Conservation (phyloP, 805 yeast species). For the Candida maesae region DNA sequence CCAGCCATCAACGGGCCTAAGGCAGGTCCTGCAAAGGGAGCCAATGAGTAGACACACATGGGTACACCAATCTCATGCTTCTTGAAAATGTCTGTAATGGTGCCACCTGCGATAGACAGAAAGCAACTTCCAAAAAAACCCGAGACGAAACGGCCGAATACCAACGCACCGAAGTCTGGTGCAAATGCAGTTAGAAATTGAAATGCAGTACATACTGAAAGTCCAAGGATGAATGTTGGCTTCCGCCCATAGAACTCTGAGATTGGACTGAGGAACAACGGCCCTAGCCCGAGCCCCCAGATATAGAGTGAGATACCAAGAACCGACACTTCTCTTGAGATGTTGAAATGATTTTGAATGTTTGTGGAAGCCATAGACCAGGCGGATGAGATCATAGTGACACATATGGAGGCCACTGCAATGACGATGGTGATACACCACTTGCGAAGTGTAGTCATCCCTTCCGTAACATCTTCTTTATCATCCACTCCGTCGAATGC, state of each 20-base stretch:
- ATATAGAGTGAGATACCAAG: constrained; percentile 61
- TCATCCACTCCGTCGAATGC: constrained; percentile 24
- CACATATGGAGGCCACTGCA: constrained; percentile 53
- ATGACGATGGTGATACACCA: constrained; percentile 53
- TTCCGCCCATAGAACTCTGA: constrained; percentile 65
- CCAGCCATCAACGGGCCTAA: constrained; percentile 64
- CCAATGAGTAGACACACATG: constrained; percentile 59
- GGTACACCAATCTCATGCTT: constrained; percentile 63
- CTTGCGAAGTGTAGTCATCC: constrained; percentile 44
- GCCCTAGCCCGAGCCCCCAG: constrained; percentile 69
- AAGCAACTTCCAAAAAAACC: constrained; percentile 78
- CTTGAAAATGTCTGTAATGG: constrained; percentile 65
- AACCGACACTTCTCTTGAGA: constrained; percentile 52
- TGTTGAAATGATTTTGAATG: constrained; percentile 42
- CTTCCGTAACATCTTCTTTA: constrained; percentile 30
- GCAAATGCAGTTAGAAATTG: constrained; percentile 52
- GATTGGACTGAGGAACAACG: constrained; percentile 61
- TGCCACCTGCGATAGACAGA: constrained; percentile 73
- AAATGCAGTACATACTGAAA: constrained; percentile 58
- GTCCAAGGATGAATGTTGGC: constrained; percentile 53
- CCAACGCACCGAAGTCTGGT: constrained; percentile 56
- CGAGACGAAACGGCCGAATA: constrained; percentile 61
- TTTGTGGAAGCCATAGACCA: constrained; percentile 61
- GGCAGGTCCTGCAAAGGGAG: constrained; percentile 69
- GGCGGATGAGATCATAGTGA: constrained; percentile 66